Evolutionary conservation across 2,329 filamentous ascomycete genomes (phyloP), one percentile per base, ranked within the genome.

Genomic region (Alternaria angustiovoidea): DNA sequence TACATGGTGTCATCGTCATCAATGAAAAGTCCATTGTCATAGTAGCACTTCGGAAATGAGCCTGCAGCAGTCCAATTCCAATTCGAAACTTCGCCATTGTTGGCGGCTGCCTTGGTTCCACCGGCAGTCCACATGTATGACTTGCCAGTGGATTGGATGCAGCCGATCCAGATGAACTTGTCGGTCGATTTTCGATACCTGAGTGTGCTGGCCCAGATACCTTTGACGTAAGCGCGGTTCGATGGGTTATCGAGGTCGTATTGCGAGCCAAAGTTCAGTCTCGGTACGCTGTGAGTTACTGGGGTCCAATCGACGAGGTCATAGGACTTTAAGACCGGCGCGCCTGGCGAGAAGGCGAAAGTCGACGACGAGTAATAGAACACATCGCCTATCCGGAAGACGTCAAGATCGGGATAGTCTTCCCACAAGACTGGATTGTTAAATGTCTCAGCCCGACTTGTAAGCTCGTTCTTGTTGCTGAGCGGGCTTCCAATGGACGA

Each of bases 1-100:
- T 88, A 88, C 80, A 88, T 85, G 1, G 81, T 84, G 57, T 87
- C 86, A 32, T 88, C 81, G 24, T 86, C 84, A 51, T 88, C 86
- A 34, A 88, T 81, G n/a, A 88, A 70, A 0, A 88, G 71, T 0
- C 87, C 85, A 18, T 78, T 81, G 69, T 88, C 86, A 64, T 88
- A 88, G 66, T 85, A 87, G 71, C 86, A 88, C 1, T 70, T 79
- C 0, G 73, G 73, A 16, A 81, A 73, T 8, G 70, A 78, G 1
- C 72, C 76, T 38, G 67, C 63, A 46, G 80, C 75, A 11, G 62
- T 78, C 83, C 83, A 86, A 41, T 74, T 72, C 73, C 72, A 76
- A 48, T 59, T 64, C 2, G 59, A 44, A 1, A 77, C 74, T 42
- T 75, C 74, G 36, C 74, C 75, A 18, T 68, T 68, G 56, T 75